A percentile compares a stretch with the other conserved stretches of the same genome.
These are phyloP conservation scores for Cunninghamia lanceolata DNA, from an alignment of 75 land plant genomes.

Conservation along the genomic window DNA sequence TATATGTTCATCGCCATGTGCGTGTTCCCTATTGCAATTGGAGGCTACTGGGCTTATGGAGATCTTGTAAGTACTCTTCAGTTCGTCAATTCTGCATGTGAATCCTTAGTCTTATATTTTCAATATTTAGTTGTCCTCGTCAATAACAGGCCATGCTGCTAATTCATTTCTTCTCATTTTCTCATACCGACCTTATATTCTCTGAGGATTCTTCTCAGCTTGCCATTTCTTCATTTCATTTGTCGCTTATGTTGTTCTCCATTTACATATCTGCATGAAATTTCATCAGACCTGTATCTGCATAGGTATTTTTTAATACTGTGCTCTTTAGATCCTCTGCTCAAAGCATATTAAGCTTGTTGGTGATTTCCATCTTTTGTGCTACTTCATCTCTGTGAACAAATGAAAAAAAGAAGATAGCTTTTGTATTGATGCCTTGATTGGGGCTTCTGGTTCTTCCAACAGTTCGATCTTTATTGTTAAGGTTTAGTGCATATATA, in stretches of 20 bases:
- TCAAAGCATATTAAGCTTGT: neutral
- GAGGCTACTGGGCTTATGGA: conserved; percentile 59
- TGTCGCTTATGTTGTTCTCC: neutral
- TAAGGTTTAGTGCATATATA: neutral
- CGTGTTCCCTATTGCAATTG: conserved; percentile 49
- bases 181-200: neutral
- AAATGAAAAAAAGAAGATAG: neutral
- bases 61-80: conserved; percentile 21
- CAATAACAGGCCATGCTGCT: neutral
- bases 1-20: conserved; percentile 44
- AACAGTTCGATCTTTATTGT: neutral
- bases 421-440: neutral
- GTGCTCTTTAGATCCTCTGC: neutral
- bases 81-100: neutral
- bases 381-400: neutral
- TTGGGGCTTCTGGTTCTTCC: neutral
- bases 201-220: neutral
- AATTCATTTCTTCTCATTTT: neutral
- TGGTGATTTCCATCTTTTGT: neutral
- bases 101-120: neutral
- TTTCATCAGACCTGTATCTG: neutral
- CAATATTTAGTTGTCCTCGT: neutral
- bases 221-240: neutral
- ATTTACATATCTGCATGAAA: neutral
- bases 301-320: neutral